Evolutionary conservation across 371 early-diverging fungal species (phyloP), one percentile per base, ranked within the genome.

Genomic region (Nematocida ausubeli): DNA sequence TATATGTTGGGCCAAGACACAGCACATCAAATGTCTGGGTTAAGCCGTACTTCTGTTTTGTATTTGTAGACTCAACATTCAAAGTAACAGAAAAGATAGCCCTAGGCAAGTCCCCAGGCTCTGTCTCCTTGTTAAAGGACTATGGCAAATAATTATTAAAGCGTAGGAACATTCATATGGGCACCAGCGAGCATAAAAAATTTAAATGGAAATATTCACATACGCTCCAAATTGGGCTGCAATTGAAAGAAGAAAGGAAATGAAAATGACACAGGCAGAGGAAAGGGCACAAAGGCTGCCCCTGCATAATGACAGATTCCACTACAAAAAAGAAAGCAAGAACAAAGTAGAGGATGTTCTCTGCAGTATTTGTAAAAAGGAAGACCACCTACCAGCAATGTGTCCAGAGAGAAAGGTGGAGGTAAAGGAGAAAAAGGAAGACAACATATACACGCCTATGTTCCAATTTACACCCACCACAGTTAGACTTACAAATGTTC

Each of bases 61-160:
- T 67, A 19, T 66, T 55, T 67, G 78, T 75, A 37, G 78, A 75
- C 49, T 22, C 50, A 0, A 6, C 19, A 1, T 54, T 67, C 35
- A 64, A 47, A 28, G 52, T 75, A 12, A 22, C 35, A 7, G 3
- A 30, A 16, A 54, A 34, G 9, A 52, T 22, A 40, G 14, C 78
- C 16, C 34, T 75, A 39, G 78, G 78, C 22, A 75, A 75, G 32
- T 80, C 78, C 12, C 78, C 78, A 50, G 78, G 78, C 0, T 49
- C n/a, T 5, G 12, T 75, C 14, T 22, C 64, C 22, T 28, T 66
- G 7, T 3, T 35, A 50, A 70, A 55, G 22, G 52, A 67, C 51
- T 67, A 30, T 19, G 51, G 51, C 24, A 51, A n/a, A 67, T 67
- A 67, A 34, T 6, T 42, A 35, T 3, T n/a, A 34, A n/a, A n/a